Evolutionary conservation across 495 filamentous ascomycete species (phyloP).

Genomic region (Trichoderma gamsii): DNA sequence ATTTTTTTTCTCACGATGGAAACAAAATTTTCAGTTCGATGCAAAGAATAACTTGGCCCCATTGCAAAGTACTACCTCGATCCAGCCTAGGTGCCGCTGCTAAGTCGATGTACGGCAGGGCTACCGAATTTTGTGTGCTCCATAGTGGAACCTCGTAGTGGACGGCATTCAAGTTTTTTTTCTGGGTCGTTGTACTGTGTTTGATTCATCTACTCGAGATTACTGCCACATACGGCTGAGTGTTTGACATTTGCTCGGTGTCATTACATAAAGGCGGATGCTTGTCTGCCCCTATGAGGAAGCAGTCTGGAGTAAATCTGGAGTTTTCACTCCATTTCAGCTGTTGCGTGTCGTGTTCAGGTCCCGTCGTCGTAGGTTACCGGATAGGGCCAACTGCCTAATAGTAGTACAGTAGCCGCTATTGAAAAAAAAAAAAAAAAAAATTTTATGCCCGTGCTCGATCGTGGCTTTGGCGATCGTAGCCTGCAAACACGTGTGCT

Average conservation of each 20-base stretch:
- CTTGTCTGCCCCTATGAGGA: neutral
- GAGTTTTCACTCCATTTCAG: neutral
- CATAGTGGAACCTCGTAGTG: neutral
- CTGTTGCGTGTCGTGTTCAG: neutral
- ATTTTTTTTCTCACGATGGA: neutral
- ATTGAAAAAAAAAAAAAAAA: neutral
- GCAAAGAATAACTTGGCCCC: neutral
- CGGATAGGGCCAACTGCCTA: neutral
- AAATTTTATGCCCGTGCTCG: neutral
- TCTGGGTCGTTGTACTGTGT: neutral
- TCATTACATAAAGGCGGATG: neutral
- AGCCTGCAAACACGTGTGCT: slow-evolving; percentile 3
- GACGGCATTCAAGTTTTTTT: slow-evolving; percentile 4
- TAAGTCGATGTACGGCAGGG: neutral
- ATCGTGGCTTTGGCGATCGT: neutral
- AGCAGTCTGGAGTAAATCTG: slow-evolving; percentile 7
- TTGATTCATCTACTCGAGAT: slow-evolving; percentile 1
- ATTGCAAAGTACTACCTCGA: slow-evolving; percentile 1
- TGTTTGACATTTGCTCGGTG: neutral
- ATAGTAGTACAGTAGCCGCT: neutral
- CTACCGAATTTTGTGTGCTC: neutral
- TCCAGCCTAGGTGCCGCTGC: neutral
- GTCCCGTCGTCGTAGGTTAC: neutral
- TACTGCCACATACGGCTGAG: slow-evolving; percentile 2
- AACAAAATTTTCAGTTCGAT: neutral